Evolutionary conservation across 2,329 filamentous ascomycete species (phyloP), one percentile per base, ranked within the genome.

Genomic region (Alternaria ventricosa): DNA sequence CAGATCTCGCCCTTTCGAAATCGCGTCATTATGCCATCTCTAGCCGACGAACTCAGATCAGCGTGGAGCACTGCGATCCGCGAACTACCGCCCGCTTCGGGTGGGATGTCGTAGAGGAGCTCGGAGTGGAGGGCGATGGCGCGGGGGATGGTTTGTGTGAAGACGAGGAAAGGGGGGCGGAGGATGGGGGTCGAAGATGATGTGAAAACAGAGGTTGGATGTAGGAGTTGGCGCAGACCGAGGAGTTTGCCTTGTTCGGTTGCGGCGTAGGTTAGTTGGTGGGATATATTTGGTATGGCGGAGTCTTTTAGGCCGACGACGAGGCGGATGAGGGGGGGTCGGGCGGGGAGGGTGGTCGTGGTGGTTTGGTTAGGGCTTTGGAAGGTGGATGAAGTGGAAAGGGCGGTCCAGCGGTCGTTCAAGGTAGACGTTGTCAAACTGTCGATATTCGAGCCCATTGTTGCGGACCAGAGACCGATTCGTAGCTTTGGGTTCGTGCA

Each of bases 301-400:
- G 94, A 94, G 80, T 99, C 96, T 82, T 98, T 98, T 53, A 99
- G 84, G 5, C 96, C 96, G n/a, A 98, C 93, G 6, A 99, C 93
- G 6, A 98, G 86, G 47, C 96, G 91, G 67, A 98, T 80, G 3
- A 97, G 84, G 22, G 85, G 89, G 0, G 71, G 64, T 6, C 77
- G 76, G 4, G 70, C 47, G 13, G 72, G 70, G 0, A 71, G 66
- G 81, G 36, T 18, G 9, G 36, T 6, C 4, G 23, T 11, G 8
- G 8, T 6, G 15, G 33, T 15, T 1, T 41, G 15, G 4, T 50
- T 82, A 86, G 63, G 6, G 4, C 23, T 13, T 18, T 41, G 36
- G 36, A 49, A 82, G 86, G 63, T 4, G 2, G 43, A 12, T 81
- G 50, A 84, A 87, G 65, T 46, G 5, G 67, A 61, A 11, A 79